Evolutionary conservation across 768 basidiomycete genomes (phyloP).

Genomic region (Leccinum subgranulosum): DNA sequence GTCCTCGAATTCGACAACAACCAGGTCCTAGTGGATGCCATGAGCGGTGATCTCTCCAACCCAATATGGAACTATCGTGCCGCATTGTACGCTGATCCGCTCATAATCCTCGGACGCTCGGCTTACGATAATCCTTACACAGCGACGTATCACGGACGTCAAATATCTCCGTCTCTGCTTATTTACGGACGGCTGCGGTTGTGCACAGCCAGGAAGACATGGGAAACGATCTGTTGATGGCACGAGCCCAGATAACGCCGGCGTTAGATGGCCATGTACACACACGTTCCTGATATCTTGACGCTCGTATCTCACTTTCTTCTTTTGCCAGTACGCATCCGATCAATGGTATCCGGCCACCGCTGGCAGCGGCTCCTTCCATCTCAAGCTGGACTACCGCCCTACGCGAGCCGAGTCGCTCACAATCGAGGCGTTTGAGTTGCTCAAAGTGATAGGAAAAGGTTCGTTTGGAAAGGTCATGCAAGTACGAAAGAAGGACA

Average conservation of each 20-base stretch:
- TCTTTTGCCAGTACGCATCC: conserved; percentile 56
- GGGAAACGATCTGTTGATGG: conserved; percentile 95
- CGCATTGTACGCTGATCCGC: conserved; percentile 69
- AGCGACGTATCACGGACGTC: conserved; percentile 96
- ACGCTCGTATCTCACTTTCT: conserved; percentile 2
- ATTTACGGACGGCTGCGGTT: conserved; percentile 78
- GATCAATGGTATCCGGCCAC: conserved; percentile 90
- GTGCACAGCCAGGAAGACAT: conserved; percentile 83
- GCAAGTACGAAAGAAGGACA: conserved; percentile 99
- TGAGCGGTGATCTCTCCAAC: conserved; percentile 86
- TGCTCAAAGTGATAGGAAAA: conserved; percentile 97
- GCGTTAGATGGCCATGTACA: conserved; percentile 74
- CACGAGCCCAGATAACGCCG: conserved; percentile 87
- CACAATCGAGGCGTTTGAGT: conserved; percentile 95
- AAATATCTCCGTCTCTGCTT: conserved; percentile 88
- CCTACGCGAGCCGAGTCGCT: conserved; percentile 79
- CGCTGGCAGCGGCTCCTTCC: conserved; percentile 86
- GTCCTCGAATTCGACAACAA: conserved; percentile 99
- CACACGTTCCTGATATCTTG: conserved; percentile 4
- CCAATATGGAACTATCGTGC: conserved; percentile 97
- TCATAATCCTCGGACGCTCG: neutral
- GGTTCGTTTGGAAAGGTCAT: conserved; percentile 98
- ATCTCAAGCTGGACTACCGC: conserved; percentile 93
- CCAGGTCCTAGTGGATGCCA: conserved; percentile 92
- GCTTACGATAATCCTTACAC: conserved; percentile 30